Percentiles rank a stretch among this genome's conserved stretches.
Conservation (phyloP, 192 early-diverging fungal species). For the Linnemannia zychae region DNA sequence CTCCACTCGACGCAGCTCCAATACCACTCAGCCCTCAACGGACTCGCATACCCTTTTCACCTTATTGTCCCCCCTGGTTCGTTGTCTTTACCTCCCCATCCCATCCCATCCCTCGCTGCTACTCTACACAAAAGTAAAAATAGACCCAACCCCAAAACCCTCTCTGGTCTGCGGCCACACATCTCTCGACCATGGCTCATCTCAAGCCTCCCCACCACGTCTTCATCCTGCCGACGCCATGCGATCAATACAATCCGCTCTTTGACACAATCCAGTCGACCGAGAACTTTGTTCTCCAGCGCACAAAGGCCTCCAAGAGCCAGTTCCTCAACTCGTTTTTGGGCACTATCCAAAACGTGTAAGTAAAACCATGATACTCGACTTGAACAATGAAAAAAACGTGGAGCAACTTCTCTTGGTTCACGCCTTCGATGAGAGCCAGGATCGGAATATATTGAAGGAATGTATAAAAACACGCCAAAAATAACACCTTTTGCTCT, state of each 20-base stretch:
- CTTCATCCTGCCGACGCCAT: conserved; percentile 68
- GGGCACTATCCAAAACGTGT: conserved; percentile 96
- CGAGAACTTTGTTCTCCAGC: conserved; percentile 79
- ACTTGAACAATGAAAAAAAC: not conserved
- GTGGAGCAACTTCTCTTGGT: not conserved
- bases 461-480: conserved; percentile 1
- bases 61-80: not conserved
- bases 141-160: not conserved
- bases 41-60: not conserved
- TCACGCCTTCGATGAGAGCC: conserved; percentile 2
- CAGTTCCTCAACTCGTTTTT: conserved; percentile 78
- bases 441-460: not conserved
- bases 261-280: conserved; percentile 76
- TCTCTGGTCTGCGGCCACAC: not conserved
- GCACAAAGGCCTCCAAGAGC: conserved; percentile 70
- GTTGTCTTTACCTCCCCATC: not conserved
- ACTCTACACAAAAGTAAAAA: not conserved
- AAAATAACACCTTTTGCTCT: not conserved
- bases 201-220: conserved; percentile 58
- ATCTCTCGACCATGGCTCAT: conserved; percentile 34
- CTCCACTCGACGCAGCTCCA: not conserved
- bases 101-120: not conserved
- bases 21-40: not conserved
- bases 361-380: conserved; percentile 32
- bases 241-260: conserved; percentile 72